A percentile compares a stretch with the other conserved stretches of the same genome.
Evolutionary conservation across 176 grass and related monocot species (phyloP).

Genomic region (Alopecurus myosuroides): DNA sequence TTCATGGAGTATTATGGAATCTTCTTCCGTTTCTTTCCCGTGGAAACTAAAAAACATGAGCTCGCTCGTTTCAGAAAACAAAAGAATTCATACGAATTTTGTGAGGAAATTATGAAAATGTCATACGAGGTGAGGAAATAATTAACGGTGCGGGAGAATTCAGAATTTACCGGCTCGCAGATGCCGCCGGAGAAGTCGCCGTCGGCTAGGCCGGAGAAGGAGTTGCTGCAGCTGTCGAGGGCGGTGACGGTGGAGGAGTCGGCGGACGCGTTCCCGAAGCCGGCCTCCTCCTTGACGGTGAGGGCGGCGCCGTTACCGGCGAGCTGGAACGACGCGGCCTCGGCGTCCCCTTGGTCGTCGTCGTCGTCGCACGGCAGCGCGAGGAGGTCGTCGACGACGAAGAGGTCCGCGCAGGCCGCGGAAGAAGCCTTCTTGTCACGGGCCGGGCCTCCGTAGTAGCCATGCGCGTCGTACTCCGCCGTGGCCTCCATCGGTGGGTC

Average conservation of each 20-base stretch:
- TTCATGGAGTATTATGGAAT: constrained; percentile 11
- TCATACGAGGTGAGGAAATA: neutral
- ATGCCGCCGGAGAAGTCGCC: constrained; percentile 63
- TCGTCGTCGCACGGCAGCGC: constrained; percentile 75
- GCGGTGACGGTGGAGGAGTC: constrained; percentile 87
- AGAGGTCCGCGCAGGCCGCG: constrained; percentile 48
- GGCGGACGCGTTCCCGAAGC: constrained; percentile 40
- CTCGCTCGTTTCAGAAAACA: neutral
- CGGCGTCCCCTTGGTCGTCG: constrained; percentile 29
- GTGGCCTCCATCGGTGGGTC: constrained; percentile 16
- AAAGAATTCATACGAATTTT: neutral
- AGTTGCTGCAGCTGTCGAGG: constrained; percentile 80
- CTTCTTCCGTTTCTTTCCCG: neutral
- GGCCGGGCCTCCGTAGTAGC: constrained; percentile 1
- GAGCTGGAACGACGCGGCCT: neutral
- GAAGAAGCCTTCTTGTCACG: neutral
- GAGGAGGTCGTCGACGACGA: constrained; percentile 83
- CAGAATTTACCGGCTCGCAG: constrained; percentile 67
- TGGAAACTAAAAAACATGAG: neutral
- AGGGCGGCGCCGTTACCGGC: neutral
- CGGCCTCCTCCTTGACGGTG: constrained; percentile 23
- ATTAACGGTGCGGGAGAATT: neutral
- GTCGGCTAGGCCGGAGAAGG: constrained; percentile 57
- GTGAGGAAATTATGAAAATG: neutral
- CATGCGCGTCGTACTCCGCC: constrained; percentile 20